phyloP scores from a whole-genome alignment of 2,329 filamentous ascomycete species.

The Phialophora tarda region DNA sequence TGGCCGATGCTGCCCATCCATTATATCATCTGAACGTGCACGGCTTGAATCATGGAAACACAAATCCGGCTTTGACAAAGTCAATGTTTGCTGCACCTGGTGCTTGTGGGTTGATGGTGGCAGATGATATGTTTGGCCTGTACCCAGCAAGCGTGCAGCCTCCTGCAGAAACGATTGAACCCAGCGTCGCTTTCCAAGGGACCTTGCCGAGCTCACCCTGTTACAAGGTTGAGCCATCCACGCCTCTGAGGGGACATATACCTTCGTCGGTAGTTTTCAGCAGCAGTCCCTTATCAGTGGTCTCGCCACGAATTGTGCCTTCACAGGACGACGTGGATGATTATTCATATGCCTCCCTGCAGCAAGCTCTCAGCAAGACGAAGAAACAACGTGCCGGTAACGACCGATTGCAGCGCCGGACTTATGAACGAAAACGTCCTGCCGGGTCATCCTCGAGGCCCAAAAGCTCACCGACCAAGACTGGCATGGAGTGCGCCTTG shows the following conservation, averaged over 20 bases:
- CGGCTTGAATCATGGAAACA: conserved; percentile 17
- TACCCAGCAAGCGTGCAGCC: conserved; percentile 16
- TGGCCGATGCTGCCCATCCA: conserved; percentile 11
- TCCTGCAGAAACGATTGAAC: conserved; percentile 37
- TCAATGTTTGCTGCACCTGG: conserved; percentile 31
- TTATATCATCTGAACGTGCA: conserved; percentile 11
- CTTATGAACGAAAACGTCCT: conserved; percentile 31
- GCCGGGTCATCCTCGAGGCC: conserved; percentile 26
- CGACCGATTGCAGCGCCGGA: conserved; percentile 30
- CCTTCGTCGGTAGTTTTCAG: conserved; percentile 29
- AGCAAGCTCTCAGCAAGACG: conserved; percentile 15
- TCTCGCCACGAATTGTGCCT: conserved; percentile 31
- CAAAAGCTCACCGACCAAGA: conserved; percentile 26
- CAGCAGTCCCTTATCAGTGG: conserved; percentile 35
- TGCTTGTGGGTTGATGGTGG: conserved; percentile 8
- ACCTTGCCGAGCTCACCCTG: conserved; percentile 32
- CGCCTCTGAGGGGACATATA: conserved; percentile 26
- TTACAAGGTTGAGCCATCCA: conserved; percentile 37
- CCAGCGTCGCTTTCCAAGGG: conserved; percentile 37
- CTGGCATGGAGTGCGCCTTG: conserved; percentile 35
- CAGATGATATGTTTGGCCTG: conserved; percentile 27
- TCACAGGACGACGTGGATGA: conserved; percentile 37
- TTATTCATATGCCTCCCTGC: conserved; percentile 24
- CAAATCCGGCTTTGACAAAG: conserved; percentile 36
- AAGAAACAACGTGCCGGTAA: conserved; percentile 23